Base-by-base conservation (phyloP, 495 filamentous ascomycete genomes). In the Penicillium turbatum region DNA sequence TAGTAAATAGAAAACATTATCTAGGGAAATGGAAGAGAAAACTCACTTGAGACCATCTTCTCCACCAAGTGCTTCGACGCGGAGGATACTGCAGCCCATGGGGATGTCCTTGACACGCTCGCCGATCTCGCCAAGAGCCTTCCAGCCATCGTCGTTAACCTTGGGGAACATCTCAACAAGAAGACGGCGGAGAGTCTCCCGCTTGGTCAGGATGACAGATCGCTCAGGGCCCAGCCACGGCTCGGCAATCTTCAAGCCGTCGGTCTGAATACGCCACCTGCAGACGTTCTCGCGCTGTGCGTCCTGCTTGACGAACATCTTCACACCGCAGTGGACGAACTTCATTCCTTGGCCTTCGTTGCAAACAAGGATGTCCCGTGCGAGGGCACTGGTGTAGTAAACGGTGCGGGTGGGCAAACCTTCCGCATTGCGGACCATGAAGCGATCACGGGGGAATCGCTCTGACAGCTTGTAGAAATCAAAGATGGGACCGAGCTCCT, bases 241-340 rank as follows among this genome's bases (percentile, higher is more conserved):
- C 65, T 95, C 87, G 37, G 95, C 73, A 48, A 97, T 88, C 11
- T 84, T 82, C 72, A 98, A 77, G 0, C 93, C 93, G 66, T 98
- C 93, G 17, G 83, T 88, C 78, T 98, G 93, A 59, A 98, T 92
- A 15, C 93, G 82, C 93, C 93, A 98, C 32, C 84, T 80, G 74
- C 91, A 95, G 16, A 92, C 86, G 37, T 87, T 86, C 38, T 79
- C 82, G 24, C 82, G 85, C 59, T 96, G 92, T 0, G 88, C 87
- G 61, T 97, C 92, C 64, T 98, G 93, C 73, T 92, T 93, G 70
- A 97, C 89, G 69, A 96, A 97, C 85, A 97, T 96, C 74, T 95
- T 95, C 26, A 98, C 89, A 54, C 93, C 93, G 53, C 87, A 91
- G 70, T 98, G 93, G 35, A 97, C 86, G 65, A 98, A 97, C 70